These are phyloP conservation scores for Thielaviopsis euricoi DNA, from an alignment of 2,329 filamentous ascomycete genomes.

Conservation along the genomic window DNA sequence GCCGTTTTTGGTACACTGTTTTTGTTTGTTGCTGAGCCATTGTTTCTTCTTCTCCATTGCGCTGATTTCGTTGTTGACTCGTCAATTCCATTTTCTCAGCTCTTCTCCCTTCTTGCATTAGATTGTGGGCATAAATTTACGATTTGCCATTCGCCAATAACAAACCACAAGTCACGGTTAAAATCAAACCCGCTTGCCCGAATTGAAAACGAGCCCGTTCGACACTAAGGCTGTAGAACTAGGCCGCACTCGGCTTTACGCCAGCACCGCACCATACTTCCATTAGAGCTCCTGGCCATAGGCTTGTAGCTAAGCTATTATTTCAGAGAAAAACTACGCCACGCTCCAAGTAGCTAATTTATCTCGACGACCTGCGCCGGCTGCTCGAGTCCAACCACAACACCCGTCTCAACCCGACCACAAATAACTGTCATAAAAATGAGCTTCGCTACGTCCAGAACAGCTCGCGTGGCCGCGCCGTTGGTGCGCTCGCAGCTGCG, in stretches of 20 bases:
- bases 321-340: neutral
- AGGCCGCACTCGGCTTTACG: no score
- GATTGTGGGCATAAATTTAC: neutral
- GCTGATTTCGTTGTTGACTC: neutral
- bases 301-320: neutral
- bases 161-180: neutral
- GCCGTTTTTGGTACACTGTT: neutral
- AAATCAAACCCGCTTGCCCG: neutral
- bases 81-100: neutral
- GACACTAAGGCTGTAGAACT: neutral
- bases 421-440: neutral
- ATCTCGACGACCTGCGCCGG: no score
- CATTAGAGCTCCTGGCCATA: neutral
- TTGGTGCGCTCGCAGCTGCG: conserved; percentile 7
- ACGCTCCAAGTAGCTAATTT: neutral
- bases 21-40: neutral
- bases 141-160: neutral
- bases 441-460: conserved; percentile 8
- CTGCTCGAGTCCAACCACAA: neutral
- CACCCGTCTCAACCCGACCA: neutral
- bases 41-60: neutral
- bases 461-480: conserved; percentile 7
- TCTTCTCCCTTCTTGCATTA: neutral
- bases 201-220: neutral
- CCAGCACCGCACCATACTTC: no score